Evolutionary conservation across 805 yeast genomes (phyloP), one percentile per base, ranked within the genome.

Genomic region (Priceomyces castillae): DNA sequence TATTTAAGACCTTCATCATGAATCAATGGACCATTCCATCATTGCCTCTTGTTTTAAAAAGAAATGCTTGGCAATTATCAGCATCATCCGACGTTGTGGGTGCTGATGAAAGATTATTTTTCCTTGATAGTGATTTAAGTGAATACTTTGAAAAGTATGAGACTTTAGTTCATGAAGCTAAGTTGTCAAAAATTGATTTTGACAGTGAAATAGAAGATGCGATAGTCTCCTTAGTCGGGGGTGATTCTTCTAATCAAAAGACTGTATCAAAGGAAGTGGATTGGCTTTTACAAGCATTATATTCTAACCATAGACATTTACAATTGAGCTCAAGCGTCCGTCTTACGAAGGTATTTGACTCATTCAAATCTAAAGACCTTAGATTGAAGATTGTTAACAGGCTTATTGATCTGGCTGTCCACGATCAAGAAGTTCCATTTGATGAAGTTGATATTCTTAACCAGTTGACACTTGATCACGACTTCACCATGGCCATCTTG

Each of bases 1-100:
- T 77, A 36, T 61, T 82, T 42, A 62, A 62, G 45, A 77, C 90
- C 0, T 86, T 82, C 50, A 71, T 88, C 54, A 78, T 84, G 15
- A 80, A 84, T 43, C 94, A 89, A 61, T 85, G 87, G 55, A 59
- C 72, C 1, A 51, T 65, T 30, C 40, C 58, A 7, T 44, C 44
- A 17, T 61, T 53, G 50, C 64, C 73, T 5, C 47, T 71, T 15
- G 73, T 64, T 16, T 69, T 87, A 17, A 86, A 89, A 56, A 61
- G 69, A 34, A 65, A 69, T 22, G 65, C 55, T 3, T 71, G 75
- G 75, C 47, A 34, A 7, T 51, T 69, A 16, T 46, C 64, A 7
- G 53, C 61, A 22, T 39, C 35, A 1, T 57, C 57, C 38, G 58
- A 59, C 42, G 9, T 12, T 7, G 26, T 18, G n/a, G 65, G 65